Conservation (phyloP, 1,284 basidiomycete species). For the Mrakiaceae sp. region DNA sequence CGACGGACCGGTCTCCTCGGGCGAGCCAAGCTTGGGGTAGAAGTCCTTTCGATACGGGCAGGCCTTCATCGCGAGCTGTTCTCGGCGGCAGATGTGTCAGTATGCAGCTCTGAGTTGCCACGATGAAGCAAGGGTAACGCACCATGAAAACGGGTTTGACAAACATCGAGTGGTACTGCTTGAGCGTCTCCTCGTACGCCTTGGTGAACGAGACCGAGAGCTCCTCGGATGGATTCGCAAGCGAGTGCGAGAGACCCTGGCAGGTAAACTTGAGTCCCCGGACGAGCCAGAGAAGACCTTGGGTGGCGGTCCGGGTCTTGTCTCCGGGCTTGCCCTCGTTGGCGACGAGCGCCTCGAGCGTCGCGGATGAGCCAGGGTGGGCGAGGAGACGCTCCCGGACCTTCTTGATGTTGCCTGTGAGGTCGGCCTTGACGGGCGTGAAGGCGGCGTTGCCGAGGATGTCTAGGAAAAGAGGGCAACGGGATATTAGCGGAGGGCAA, state of each 20-base stretch:
- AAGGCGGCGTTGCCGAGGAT: slow-evolving; percentile 83
- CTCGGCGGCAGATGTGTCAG: neutral
- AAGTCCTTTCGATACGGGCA: slow-evolving; percentile 87
- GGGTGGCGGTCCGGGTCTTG: slow-evolving; percentile 54
- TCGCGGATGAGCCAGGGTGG: slow-evolving; percentile 52
- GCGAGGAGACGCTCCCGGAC: slow-evolving; percentile 67
- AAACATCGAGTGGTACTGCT: slow-evolving; percentile 77
- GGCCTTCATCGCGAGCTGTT: slow-evolving; percentile 86
- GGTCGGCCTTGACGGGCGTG: slow-evolving; percentile 68
- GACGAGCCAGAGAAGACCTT: slow-evolving; percentile 85
- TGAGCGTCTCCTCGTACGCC: slow-evolving; percentile 72
- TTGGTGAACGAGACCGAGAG: slow-evolving; percentile 65
- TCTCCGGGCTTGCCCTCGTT: slow-evolving; percentile 45
- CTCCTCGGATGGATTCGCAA: slow-evolving; percentile 58
- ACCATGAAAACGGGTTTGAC: slow-evolving; percentile 75
- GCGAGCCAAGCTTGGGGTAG: slow-evolving; percentile 72
- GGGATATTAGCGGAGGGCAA: slow-evolving; percentile 9
- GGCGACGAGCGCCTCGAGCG: slow-evolving; percentile 72
- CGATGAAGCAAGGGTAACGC: slow-evolving; percentile 31
- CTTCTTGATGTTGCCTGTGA: slow-evolving; percentile 97
- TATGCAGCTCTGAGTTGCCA: neutral
- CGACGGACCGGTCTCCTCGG: slow-evolving; percentile 38
- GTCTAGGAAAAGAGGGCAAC: slow-evolving; percentile 42
- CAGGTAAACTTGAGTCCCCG: slow-evolving; percentile 90
- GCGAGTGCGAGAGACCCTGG: slow-evolving; percentile 62